Conservation (phyloP, 495 filamentous ascomycete species). For the Penicillium waksmanii region DNA sequence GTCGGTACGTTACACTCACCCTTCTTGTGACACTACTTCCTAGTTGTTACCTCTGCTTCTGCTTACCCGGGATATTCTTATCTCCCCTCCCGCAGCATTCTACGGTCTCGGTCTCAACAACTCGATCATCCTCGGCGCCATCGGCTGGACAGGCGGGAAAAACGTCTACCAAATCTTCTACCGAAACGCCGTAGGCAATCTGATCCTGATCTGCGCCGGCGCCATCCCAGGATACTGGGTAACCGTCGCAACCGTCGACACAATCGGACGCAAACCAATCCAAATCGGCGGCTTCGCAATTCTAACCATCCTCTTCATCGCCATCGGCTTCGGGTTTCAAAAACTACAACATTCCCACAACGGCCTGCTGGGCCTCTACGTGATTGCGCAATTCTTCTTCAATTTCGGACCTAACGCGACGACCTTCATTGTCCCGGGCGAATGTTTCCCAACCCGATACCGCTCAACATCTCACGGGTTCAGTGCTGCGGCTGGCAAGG, state of each 20-base stretch:
- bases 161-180: conserved; percentile 66
- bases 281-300: conserved; percentile 77
- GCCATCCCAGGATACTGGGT: conserved; percentile 81
- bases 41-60: neutral
- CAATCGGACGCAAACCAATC: conserved; percentile 76
- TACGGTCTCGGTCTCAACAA: conserved; percentile 83
- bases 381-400: conserved; percentile 86
- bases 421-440: conserved; percentile 88
- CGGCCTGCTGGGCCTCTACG: conserved; percentile 71
- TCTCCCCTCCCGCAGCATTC: conserved; percentile 57
- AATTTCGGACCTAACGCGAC: conserved; percentile 86
- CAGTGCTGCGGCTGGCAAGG: conserved; percentile 79
- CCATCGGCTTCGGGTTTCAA: conserved; percentile 71
- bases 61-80: neutral
- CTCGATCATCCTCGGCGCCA: conserved; percentile 65
- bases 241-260: conserved; percentile 70
- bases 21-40: neutral
- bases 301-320: conserved; percentile 73
- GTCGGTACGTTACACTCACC: conserved; percentile 39
- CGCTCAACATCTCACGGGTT: conserved; percentile 84
- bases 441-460: conserved; percentile 88
- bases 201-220: conserved; percentile 75
- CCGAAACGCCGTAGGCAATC: conserved; percentile 72
- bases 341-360: conserved; percentile 47
- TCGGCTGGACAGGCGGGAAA: conserved; percentile 64